Conservation (phyloP, 192 early-diverging fungal species). For the Mortierella antarctica region DNA sequence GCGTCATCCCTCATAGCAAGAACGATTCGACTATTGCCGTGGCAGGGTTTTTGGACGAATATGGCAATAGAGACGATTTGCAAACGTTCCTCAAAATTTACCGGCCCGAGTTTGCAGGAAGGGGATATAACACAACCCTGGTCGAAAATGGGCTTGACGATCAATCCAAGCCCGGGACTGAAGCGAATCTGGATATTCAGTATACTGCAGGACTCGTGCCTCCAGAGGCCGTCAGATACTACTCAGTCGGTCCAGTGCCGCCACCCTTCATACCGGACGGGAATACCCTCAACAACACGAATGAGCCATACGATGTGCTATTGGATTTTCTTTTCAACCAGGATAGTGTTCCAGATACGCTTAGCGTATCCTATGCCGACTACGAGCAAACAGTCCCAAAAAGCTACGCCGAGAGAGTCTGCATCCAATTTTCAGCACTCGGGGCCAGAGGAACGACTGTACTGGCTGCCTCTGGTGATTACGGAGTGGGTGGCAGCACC, state of each 20-base stretch:
- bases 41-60: not conserved
- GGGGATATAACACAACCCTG: not conserved
- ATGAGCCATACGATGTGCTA: not conserved
- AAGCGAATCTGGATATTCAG: constrained; percentile 16
- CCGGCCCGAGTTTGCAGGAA: not conserved
- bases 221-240: not conserved
- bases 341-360: not conserved
- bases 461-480: constrained; percentile 8
- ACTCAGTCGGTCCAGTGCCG: not conserved
- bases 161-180: not conserved
- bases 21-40: not conserved
- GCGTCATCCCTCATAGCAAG: too few relatives aligned
- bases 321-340: not conserved
- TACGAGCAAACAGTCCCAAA: not conserved
- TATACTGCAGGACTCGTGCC: not conserved
- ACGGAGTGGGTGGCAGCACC: not conserved
- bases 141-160: not conserved
- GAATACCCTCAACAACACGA: not conserved
- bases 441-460: constrained; percentile 2
- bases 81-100: not conserved
- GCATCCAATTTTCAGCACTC: constrained; percentile 3
- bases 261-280: not conserved
- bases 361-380: constrained; percentile 8
- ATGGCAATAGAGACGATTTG: not conserved
- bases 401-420: not conserved